Conservation (phyloP, 1,284 basidiomycete genomes). For the Cryptococcus maquisensis region DNA sequence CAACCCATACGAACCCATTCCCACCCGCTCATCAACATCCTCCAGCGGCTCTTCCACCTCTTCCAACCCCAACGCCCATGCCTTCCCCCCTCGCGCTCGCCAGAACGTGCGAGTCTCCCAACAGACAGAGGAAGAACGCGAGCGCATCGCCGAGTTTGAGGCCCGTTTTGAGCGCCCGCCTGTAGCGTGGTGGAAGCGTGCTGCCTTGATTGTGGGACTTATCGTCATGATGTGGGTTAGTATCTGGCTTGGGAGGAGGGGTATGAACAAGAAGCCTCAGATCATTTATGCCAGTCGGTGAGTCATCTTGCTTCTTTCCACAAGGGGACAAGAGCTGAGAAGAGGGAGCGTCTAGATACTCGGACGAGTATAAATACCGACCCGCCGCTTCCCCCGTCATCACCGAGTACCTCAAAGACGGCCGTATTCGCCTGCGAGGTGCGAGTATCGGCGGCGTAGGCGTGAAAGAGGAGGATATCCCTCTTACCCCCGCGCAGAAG, state of each 20-base stretch:
- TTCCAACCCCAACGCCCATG: background rate
- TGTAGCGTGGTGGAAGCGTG: conserved; percentile 44
- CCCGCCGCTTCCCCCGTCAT: conserved; percentile 50
- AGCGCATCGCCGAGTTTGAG: background rate
- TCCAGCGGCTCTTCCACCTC: background rate
- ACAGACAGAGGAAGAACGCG: too few relatives aligned
- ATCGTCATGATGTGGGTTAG: conserved; percentile 36
- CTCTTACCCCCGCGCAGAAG: conserved; percentile 31
- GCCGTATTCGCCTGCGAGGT: conserved; percentile 46
- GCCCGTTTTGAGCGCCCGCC: conserved; percentile 42
- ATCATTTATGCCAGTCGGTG: conserved; percentile 48
- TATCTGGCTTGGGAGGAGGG: conserved; percentile 22
- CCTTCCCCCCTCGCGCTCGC: background rate
- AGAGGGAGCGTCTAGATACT: conserved; percentile 35
- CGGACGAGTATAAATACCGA: conserved; percentile 49
- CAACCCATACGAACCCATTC: too few relatives aligned
- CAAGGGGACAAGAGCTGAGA: background rate
- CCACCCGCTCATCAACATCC: background rate
- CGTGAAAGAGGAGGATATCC: conserved; percentile 38
- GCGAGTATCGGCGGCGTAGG: conserved; percentile 46
- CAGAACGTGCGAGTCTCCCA: too few relatives aligned
- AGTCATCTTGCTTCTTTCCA: conserved; percentile 5
- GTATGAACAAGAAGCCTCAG: conserved; percentile 26
- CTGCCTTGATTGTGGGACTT: conserved; percentile 28
- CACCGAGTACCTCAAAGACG: conserved; percentile 48